Base-by-base conservation (phyloP, 768 basidiomycete species). In the Austroboletus eburneus region DNA sequence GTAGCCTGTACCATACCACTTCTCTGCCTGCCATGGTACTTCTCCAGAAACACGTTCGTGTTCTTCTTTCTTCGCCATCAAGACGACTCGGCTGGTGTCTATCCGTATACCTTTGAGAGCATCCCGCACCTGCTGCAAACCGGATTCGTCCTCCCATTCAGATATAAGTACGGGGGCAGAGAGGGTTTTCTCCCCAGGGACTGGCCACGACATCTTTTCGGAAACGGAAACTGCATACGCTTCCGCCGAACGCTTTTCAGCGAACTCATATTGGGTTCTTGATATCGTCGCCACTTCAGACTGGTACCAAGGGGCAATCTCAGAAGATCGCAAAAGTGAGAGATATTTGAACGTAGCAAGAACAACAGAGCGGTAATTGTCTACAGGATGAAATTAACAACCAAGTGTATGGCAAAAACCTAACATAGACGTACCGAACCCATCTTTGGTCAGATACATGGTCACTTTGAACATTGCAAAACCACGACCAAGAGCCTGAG, bases 1-100 rank as follows among this genome's bases (percentile, higher is more conserved):
- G 65, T 94, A 97, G 51, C 80, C 76, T 2, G 96, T 97, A 5
- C 87, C 91, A 65, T 99, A 99, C 81, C 91, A 92, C 35, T 85
- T 83, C 67, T 98, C 96, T 36, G 76, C 80, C 53, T 77, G 59
- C 90, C 90, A 92, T 30, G 68, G 64, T 16, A 73, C 61, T 13
- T 71, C 49, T 48, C 75, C 79, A 21, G 67, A 63, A 44, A 86
- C 70, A 33, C 83, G 71, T 43, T 72, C 74, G 36, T 73, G 72
- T 24, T 78, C 84, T 50, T 81, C 78, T 35, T 76, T 79, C 62
- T 81, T 81, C n/a, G 84, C 84, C 78, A 91, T 90, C 33, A 99
- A 65, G 21, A 87, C 80, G 18, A 84, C 79, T 18, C 89, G 73
- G 39, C 83, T 78, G 49, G 79, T 73, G 43, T 76, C 67, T 41